Evolutionary conservation across 2,329 filamentous ascomycete species (phyloP), one percentile per base, ranked within the genome.

Genomic region (Aspergillus tamarii): DNA sequence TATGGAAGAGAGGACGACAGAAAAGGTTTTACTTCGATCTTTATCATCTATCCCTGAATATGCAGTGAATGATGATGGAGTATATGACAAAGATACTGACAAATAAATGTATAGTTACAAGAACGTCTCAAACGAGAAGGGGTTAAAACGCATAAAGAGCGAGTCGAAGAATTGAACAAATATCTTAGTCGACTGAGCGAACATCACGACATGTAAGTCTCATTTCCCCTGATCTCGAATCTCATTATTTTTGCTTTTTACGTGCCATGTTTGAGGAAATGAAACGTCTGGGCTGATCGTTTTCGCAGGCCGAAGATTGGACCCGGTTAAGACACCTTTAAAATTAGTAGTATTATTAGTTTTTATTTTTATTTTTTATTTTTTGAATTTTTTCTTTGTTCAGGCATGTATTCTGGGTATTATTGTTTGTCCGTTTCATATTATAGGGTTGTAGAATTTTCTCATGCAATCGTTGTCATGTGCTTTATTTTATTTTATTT

Each of bases 121-220:
- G 90, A 97, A 73, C 84, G 93, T 66, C 82, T 96, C 52, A 89
- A 91, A 74, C 88, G 90, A 16, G 94, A 97, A 76, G 90, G 96
- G 19, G 87, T 94, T 69, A 98, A 97, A 84, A 96, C 94, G 34
- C 95, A 99, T 79, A 98, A 98, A 77, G 92, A 99, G 82, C 89
- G 93, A 12, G 94, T 99, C 50, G 94, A 98, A 78, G 93, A 97
- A 77, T 82, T 98, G 71, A 99, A 99, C 77, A 92, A 91, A 67
- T 97, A 98, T 77, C 82, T 99, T 41, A 95, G 92, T 68, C 91
- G 89, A 69, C 80, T 99, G 73, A 97, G 92, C 80, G 95, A 99
- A 80, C 95, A 99, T 81, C 94, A 99, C 79, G 95, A 99, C 77
- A 99, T 99, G 94, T 85, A 79, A 41, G 39, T 41, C 34, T 57